Percentiles rank a stretch among this genome's conserved stretches.
These are phyloP conservation scores for Cydonia oblonga DNA, from an alignment of 331 rosid species.

Conservation along the genomic window DNA sequence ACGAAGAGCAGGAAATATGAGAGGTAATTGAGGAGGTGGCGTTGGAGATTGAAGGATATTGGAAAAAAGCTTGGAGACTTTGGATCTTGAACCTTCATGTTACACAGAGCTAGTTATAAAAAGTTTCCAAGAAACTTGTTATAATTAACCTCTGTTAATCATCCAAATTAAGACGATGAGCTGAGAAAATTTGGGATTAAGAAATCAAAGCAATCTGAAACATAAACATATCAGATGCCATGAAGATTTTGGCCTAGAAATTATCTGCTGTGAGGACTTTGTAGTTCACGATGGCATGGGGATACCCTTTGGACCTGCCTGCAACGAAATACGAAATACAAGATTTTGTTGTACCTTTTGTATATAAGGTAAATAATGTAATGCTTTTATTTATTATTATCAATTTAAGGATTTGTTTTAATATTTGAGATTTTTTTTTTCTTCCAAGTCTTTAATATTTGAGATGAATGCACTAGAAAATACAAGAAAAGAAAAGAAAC, in stretches of 20 bases:
- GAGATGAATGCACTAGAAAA: background rate
- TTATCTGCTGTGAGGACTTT: background rate
- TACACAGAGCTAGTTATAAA: background rate
- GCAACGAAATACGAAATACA: background rate
- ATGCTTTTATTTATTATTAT: background rate
- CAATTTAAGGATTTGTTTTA: background rate
- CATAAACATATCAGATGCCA: background rate
- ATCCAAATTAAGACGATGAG: background rate
- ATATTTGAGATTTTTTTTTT: background rate
- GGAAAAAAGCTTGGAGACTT: slow-evolving; percentile 13
- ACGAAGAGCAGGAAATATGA: slow-evolving; percentile 38
- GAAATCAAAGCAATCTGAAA: background rate
- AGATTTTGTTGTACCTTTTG: background rate
- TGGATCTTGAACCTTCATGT: background rate
- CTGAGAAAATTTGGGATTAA: background rate
- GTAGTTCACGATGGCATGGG: background rate
- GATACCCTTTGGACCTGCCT: background rate
- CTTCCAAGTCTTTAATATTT: too few species aligned
- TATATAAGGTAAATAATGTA: background rate
- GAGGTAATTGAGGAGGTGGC: slow-evolving; percentile 26
- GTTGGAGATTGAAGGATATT: slow-evolving; percentile 25
- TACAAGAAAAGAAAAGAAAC: background rate
- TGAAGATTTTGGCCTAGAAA: background rate
- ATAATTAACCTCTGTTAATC: background rate
- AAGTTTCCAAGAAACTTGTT: background rate